Conservation (phyloP, 1,284 basidiomycete species). For the Paramarasmius palmivorus region DNA sequence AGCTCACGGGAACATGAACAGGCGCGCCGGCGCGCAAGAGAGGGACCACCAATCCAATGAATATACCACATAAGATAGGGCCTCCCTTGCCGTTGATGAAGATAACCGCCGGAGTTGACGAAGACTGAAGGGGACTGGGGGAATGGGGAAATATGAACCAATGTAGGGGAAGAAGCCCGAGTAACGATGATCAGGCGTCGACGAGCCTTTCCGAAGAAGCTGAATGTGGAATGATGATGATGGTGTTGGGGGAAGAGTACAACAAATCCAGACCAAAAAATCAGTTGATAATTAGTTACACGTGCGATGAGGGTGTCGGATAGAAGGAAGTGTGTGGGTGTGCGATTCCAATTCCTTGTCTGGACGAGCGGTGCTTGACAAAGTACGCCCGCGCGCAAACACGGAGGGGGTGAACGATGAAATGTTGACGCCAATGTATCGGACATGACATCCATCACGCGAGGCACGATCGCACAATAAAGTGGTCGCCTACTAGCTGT, state of each 20-base stretch:
- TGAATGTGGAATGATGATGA: constrained; percentile 1
- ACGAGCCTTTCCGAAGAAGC: constrained; percentile 3
- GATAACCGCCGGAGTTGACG: too few relatives aligned
- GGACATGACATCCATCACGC: constrained; percentile 44
- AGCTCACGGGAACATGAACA: not conserved
- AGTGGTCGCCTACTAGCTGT: constrained; percentile 68
- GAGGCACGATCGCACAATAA: constrained; percentile 73
- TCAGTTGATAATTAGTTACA: constrained; percentile 14
- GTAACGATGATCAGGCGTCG: constrained; percentile 33
- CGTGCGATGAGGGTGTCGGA: constrained; percentile 3
- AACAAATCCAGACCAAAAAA: constrained; percentile 13
- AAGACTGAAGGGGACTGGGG: constrained; percentile 3
- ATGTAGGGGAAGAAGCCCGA: constrained; percentile 4
- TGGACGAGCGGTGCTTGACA: not conserved
- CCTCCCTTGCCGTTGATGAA: not conserved
- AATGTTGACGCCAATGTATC: constrained; percentile 61
- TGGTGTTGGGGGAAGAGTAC: constrained; percentile 4
- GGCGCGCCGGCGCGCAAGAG: constrained; percentile 4
- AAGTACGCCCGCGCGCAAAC: too few relatives aligned
- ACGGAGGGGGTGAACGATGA: constrained; percentile 20
- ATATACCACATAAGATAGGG: constrained; percentile 1
- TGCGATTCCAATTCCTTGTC: constrained; percentile 3
- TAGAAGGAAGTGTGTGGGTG: not conserved
- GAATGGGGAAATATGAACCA: constrained; percentile 6
- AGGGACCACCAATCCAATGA: not conserved